Evolutionary conservation across 805 yeast genomes (phyloP).

Genomic region (Sugiyamaella qingdaonensis): DNA sequence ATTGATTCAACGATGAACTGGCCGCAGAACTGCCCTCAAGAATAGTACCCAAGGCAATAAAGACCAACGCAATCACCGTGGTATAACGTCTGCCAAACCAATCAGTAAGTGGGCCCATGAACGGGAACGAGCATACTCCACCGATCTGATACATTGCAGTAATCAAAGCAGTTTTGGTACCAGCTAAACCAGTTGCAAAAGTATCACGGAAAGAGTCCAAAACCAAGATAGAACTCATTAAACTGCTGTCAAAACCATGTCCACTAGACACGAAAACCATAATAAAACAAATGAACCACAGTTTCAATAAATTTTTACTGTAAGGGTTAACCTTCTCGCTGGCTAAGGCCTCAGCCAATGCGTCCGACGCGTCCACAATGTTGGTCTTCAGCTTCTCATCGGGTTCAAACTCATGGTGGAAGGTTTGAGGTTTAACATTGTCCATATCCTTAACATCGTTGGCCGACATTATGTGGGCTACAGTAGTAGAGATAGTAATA

Average conservation of each 20-base stretch:
- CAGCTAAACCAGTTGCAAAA: conserved; percentile 13
- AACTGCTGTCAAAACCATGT: conserved; percentile 5
- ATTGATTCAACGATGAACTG: conserved; percentile 3
- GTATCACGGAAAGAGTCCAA: conserved; percentile 7
- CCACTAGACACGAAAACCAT: no score
- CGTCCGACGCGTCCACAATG: no score
- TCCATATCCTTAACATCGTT: no score
- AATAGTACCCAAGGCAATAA: conserved; percentile 13
- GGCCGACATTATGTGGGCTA: no score
- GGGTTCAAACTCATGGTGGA: no score
- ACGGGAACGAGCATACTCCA: conserved; percentile 14
- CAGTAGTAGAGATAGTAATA: no score
- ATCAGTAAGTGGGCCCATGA: conserved; percentile 13
- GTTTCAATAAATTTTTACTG: no score
- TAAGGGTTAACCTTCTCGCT: no score
- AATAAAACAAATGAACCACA: no score
- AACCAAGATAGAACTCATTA: conserved; percentile 13
- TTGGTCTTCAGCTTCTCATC: no score
- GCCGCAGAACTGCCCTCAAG: conserved; percentile 9
- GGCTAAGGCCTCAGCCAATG: no score
- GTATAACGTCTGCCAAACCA: conserved; percentile 12
- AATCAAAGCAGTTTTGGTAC: conserved; percentile 13
- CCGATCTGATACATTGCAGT: conserved; percentile 12
- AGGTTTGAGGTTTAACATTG: no score
- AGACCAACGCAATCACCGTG: conserved; percentile 10